Evolutionary conservation across 2,329 filamentous ascomycete species (phyloP), one percentile per base, ranked within the genome.

Genomic region (Phyllosticta citribraziliensis): DNA sequence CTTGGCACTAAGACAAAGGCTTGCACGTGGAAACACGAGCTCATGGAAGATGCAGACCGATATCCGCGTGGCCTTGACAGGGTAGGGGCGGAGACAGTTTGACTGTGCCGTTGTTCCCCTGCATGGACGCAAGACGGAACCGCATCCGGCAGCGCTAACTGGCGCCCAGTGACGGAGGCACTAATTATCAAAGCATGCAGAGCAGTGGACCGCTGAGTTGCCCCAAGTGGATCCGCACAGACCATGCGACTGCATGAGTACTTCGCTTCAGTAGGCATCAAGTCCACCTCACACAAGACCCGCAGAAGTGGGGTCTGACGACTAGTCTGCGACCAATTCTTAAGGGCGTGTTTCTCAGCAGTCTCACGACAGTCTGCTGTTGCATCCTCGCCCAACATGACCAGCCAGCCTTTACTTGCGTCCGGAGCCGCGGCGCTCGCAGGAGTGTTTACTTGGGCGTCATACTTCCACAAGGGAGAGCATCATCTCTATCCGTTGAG

Each of bases 391-490:
- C 17, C 19, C 52, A 12, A 20, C 57, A 51, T 55, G 35, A 19
- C 53, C 9, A 52, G 3, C 4, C 24, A 25, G 25, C 52, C 58
- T 9, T 50, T 55, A 25, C 24, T 20, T 47, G 58, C 35, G 1
- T 60, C 27, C 52, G 58, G 52, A 22, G 35, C 52, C 24, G 53
- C 58, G 14, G 40, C 58, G 35, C 24, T 61, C 10, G 25, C 52
- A 11, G 58, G 58, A n/a, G 27, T 35, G 1, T 5, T 52, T 40
- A 35, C 53, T 14, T 54, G 56, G 40, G 17, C 40, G 53, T 25
- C 8, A 50, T 61, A 56, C 54, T 61, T 61, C 53, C 54, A 61
- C 54, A 53, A 54, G 25, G 47, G n/a, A 40, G 58, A 61, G 22
- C 58, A 61, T 47, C 58, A 61, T 20, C 58, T 61, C 47, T 24